Conservation (phyloP, 257 asterid genomes). For the Verbena officinalis region DNA sequence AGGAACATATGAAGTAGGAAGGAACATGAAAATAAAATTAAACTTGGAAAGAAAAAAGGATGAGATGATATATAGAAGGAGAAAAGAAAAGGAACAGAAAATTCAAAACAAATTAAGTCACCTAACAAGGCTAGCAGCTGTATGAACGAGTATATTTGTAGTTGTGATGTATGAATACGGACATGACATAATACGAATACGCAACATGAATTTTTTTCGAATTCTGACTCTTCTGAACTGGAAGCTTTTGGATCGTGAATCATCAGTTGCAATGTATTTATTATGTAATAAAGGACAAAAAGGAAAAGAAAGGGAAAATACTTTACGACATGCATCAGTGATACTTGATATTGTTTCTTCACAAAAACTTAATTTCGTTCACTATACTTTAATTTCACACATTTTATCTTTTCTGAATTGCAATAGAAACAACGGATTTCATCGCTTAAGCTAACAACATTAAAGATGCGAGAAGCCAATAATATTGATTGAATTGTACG, state of each 20-base stretch:
- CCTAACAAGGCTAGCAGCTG: too few species aligned
- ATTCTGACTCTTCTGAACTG: too few species aligned
- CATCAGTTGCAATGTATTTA: not conserved
- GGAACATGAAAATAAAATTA: too few species aligned
- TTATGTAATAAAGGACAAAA: not conserved
- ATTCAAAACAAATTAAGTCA: too few species aligned
- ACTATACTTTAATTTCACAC: not conserved
- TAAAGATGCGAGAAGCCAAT: slow-evolving; percentile 37
- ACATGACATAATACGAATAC: too few species aligned
- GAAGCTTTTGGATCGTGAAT: slow-evolving; percentile 4
- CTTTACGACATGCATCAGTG: not conserved
- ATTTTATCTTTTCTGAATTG: not conserved
- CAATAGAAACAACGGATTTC: slow-evolving; percentile 37
- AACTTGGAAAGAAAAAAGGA: too few species aligned
- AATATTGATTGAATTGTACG: slow-evolving; percentile 34
- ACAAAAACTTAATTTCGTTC: not conserved
- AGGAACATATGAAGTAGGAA: too few species aligned
- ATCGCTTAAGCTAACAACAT: slow-evolving; percentile 29
- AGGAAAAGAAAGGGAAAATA: not conserved
- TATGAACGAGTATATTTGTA: too few species aligned
- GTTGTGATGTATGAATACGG: too few species aligned
- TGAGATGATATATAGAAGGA: too few species aligned
- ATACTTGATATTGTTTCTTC: not conserved
- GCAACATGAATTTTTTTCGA: too few species aligned
- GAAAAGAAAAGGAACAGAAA: too few species aligned